A percentile compares a stretch with the other conserved stretches of the same genome.
phyloP scores from a whole-genome alignment of 495 filamentous ascomycete genomes.

The Entonaema liquescens region DNA sequence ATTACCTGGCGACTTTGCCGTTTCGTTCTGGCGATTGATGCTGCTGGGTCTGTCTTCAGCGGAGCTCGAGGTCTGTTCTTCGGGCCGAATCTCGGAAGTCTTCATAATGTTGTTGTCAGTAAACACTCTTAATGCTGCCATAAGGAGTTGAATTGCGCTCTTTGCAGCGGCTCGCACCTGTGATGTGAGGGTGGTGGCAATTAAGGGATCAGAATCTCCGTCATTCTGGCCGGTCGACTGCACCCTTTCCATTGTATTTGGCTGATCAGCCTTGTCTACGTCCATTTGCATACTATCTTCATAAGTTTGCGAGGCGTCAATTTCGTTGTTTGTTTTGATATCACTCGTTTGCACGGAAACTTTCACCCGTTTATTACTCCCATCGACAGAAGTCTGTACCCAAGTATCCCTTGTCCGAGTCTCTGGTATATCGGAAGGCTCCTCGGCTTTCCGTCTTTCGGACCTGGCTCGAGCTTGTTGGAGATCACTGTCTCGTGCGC shows the following conservation, averaged over 20 bases:
- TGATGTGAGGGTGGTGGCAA: constrained; percentile 30
- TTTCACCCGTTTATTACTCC: constrained; percentile 55
- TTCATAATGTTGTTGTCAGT: constrained; percentile 36
- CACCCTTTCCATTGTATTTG: constrained; percentile 8
- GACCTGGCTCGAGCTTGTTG: constrained; percentile 27
- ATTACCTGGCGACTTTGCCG: constrained; percentile 4
- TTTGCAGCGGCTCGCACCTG: constrained; percentile 38
- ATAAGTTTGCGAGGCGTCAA: constrained; percentile 16
- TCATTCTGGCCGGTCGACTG: constrained; percentile 10
- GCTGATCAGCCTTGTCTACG: constrained; percentile 1
- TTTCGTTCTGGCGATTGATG: constrained; percentile 3
- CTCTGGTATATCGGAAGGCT: constrained; percentile 25
- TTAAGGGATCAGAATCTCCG: constrained; percentile 17
- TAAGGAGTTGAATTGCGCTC: constrained; percentile 24
- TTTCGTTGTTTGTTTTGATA: constrained; percentile 27
- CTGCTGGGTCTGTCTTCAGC: not conserved
- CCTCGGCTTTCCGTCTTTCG: constrained; percentile 42
- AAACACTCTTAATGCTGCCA: constrained; percentile 23
- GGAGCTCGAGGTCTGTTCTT: not conserved
- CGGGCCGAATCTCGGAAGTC: constrained; percentile 9
- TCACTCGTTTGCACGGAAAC: constrained; percentile 45
- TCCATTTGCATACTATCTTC: constrained; percentile 25
- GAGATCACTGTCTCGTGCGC: constrained; percentile 30
- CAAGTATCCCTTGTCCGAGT: constrained; percentile 41
- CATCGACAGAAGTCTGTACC: constrained; percentile 48